Percentiles rank a stretch among this genome's conserved stretches.
Conservation (phyloP, 768 basidiomycete species). For the Kwoniella sp. region DNA sequence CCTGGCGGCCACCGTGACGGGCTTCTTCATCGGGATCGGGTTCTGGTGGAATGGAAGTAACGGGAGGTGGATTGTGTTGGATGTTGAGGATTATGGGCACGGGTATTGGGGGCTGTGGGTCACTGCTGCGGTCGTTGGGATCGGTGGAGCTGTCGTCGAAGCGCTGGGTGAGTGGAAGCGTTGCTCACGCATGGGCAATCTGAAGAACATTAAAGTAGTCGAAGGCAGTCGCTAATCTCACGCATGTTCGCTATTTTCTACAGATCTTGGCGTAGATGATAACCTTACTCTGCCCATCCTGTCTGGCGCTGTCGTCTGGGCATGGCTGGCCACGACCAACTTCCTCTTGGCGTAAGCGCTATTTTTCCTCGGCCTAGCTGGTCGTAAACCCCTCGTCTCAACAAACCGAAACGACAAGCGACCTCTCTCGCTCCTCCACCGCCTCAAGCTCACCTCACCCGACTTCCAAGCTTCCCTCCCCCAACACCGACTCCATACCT, state of each 20-base stretch:
- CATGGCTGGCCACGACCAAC: conserved; percentile 54
- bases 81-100: conserved; percentile 22
- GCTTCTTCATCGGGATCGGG: conserved; percentile 66
- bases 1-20: conserved; percentile 73
- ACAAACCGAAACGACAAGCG: too few species aligned
- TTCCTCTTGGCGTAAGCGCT: conserved; percentile 22
- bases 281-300: conserved; percentile 88
- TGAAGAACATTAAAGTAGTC: background rate
- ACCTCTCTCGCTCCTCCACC: too few species aligned
- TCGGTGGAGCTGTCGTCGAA: conserved; percentile 83
- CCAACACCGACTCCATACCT: too few species aligned
- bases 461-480: too few species aligned
- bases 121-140: conserved; percentile 66
- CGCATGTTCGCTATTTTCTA: conserved; percentile 2
- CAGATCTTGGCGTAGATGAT: conserved; percentile 87
- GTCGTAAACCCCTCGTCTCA: too few species aligned
- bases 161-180: conserved; percentile 69
- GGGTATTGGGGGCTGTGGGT: conserved; percentile 60
- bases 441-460: too few species aligned
- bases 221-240: too few species aligned
- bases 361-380: too few species aligned
- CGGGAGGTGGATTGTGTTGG: conserved; percentile 48
- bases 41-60: conserved; percentile 64
- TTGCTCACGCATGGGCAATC: too few species aligned
- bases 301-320: conserved; percentile 73